phyloP scores from a whole-genome alignment of 2,329 filamentous ascomycete genomes.

The Incumbomyces lentus region DNA sequence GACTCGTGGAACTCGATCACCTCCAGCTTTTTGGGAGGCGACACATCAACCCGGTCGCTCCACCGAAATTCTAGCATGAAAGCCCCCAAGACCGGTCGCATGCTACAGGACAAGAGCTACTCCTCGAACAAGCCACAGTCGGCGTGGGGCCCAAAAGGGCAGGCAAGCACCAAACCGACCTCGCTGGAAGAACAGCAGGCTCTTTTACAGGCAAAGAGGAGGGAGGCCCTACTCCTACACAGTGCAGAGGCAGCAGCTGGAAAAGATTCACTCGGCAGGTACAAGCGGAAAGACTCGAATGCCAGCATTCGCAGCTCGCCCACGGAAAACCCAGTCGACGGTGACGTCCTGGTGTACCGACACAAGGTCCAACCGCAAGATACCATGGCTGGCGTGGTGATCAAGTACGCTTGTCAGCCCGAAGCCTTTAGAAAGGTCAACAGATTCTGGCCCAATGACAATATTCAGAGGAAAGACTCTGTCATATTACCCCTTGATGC shows the following conservation, averaged over 20 bases:
- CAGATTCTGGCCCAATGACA: conserved; percentile 88
- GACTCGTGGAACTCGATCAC: conserved; percentile 41
- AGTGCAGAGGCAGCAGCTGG: conserved; percentile 26
- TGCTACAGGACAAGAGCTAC: conserved; percentile 26
- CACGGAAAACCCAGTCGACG: conserved; percentile 43
- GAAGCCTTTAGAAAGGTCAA: conserved; percentile 79
- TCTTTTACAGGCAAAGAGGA: conserved; percentile 37
- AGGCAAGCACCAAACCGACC: conserved; percentile 19
- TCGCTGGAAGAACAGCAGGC: conserved; percentile 36
- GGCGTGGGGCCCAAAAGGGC: conserved; percentile 33
- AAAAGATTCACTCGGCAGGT: conserved; percentile 27
- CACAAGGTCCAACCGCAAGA: conserved; percentile 75
- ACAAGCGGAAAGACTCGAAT: conserved; percentile 38
- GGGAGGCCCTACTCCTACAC: conserved; percentile 35
- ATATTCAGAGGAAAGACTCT: conserved; percentile 70
- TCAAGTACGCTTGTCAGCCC: conserved; percentile 79
- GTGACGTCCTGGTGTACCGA: conserved; percentile 77
- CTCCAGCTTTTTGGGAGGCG: conserved; percentile 38
- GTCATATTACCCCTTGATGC: conserved; percentile 81
- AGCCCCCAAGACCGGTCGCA: conserved; percentile 13
- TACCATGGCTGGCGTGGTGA: conserved; percentile 80
- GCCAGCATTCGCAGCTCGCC: conserved; percentile 25
- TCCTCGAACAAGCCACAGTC: conserved; percentile 9
- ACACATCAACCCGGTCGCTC: conserved; percentile 23
- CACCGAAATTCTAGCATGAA: conserved; percentile 18